These are phyloP conservation scores for Nidula niveotomentosa DNA, from an alignment of 1,284 basidiomycete genomes.

Conservation along the genomic window DNA sequence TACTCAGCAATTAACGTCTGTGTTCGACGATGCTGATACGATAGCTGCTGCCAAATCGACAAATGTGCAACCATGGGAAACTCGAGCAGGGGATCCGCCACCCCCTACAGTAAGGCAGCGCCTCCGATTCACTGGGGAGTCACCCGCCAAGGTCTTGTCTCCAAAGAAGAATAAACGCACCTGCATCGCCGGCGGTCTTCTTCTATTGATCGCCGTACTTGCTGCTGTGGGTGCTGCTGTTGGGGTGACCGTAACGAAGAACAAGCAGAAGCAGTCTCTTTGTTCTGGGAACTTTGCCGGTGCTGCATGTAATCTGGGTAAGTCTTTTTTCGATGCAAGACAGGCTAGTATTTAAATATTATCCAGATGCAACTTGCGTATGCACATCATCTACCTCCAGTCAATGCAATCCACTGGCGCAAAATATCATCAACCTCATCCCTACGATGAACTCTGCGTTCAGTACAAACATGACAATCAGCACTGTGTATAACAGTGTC, in stretches of 20 bases:
- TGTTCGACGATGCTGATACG: constrained; percentile 20
- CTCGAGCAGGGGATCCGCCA: too few species aligned
- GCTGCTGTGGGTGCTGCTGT: constrained; percentile 32
- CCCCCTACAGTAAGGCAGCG: too few species aligned
- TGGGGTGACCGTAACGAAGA: constrained; percentile 32
- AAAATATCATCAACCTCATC: constrained; percentile 45
- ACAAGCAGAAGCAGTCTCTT: constrained; percentile 16
- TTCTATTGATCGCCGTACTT: constrained; percentile 34
- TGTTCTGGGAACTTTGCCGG: constrained; percentile 47
- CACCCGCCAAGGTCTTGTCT: too few species aligned
- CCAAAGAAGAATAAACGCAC: constrained; percentile 21
- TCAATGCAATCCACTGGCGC: constrained; percentile 54
- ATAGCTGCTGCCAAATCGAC: neutral
- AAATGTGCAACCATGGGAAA: too few species aligned
- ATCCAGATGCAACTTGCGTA: constrained; percentile 58
- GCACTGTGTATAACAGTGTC: constrained; percentile 43
- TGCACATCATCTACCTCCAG: constrained; percentile 46
- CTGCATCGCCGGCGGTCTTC: constrained; percentile 19
- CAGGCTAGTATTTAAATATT: constrained; percentile 1
- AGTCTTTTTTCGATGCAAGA: constrained; percentile 16
- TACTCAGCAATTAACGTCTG: constrained; percentile 16
- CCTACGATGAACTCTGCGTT: constrained; percentile 52
- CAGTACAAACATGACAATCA: constrained; percentile 41
- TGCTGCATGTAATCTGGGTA: constrained; percentile 53
- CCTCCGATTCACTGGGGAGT: too few species aligned